These are phyloP conservation scores for Stentor coeruleus DNA, from an alignment of 73 alveolate genomes.

Conservation along the genomic window DNA sequence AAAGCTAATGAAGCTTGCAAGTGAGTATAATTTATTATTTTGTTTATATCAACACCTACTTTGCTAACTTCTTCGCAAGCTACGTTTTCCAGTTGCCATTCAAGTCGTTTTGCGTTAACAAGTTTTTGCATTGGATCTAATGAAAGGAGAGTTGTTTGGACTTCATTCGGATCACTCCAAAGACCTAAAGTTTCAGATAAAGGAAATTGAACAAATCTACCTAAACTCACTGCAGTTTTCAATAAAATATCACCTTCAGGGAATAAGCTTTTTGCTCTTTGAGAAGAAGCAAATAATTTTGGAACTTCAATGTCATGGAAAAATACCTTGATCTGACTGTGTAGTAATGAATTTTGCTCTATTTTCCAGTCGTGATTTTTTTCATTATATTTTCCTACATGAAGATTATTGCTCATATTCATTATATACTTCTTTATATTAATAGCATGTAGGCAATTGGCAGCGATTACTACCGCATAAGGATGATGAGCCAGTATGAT, in stretches of 20 bases:
- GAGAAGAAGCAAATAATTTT: slow-evolving; percentile 13
- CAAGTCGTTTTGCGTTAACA: slow-evolving; percentile 40
- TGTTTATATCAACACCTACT: slow-evolving; percentile 31
- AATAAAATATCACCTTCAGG: slow-evolving; percentile 7
- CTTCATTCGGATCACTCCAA: slow-evolving; percentile 20
- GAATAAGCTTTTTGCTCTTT: slow-evolving; percentile 24
- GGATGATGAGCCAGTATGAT: slow-evolving; percentile 4
- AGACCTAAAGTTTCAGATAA: slow-evolving; percentile 24
- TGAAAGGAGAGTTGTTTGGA: not conserved
- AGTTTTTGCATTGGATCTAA: not conserved
- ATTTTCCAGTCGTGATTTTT: not conserved
- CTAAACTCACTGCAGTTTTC: slow-evolving; percentile 6
- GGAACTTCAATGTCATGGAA: slow-evolving; percentile 17
- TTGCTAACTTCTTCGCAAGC: slow-evolving; percentile 49
- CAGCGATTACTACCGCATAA: slow-evolving; percentile 10
- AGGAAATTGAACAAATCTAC: slow-evolving; percentile 8
- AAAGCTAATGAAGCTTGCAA: slow-evolving; percentile 57
- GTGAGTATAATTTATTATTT: slow-evolving; percentile 64
- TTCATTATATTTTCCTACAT: not conserved
- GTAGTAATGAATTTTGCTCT: not conserved
- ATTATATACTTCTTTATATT: not conserved
- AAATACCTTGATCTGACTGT: not conserved
- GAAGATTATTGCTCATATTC: not conserved
- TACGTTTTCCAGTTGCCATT: slow-evolving; percentile 47
- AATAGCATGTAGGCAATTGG: not conserved